Percentiles rank a stretch among this genome's conserved stretches.
Conservation (phyloP, 345 rosid genomes). For the Fremontodendron californicum region DNA sequence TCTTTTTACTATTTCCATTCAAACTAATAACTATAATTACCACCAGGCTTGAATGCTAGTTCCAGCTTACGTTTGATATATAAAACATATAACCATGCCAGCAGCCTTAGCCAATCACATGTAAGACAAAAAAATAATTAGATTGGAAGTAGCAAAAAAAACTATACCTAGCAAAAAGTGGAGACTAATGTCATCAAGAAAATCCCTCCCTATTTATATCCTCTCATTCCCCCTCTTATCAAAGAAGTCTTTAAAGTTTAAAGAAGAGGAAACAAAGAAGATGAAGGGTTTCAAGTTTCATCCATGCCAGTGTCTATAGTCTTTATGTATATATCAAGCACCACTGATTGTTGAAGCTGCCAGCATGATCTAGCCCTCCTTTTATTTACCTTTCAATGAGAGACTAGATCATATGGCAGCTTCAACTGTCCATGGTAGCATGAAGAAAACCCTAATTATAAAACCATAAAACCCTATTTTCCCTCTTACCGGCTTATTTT, state of each 20-base stretch:
- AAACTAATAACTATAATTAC: neutral
- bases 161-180: neutral
- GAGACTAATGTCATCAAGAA: neutral
- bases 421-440: conserved; percentile 52
- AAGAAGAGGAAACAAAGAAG: neutral
- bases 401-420: conserved; percentile 64
- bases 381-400: conserved; percentile 4
- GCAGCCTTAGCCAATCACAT: neutral
- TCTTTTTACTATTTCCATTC: neutral
- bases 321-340: conserved; percentile 18
- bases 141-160: neutral
- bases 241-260: conserved; percentile 20
- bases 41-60: neutral
- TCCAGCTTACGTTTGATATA: neutral
- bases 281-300: neutral
- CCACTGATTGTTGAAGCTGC: conserved; percentile 64
- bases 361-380: conserved; percentile 70
- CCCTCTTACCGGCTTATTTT: neutral
- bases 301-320: neutral
- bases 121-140: conserved; percentile 5
- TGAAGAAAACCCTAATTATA: conserved; percentile 19
- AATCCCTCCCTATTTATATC: conserved; percentile 26
- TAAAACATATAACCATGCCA: neutral
- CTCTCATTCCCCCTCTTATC: conserved; percentile 26
- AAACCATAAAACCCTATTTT: conserved; percentile 23